These are phyloP conservation scores for Leucocoprinus sp. DNA, from an alignment of 768 basidiomycete species.

Conservation along the genomic window DNA sequence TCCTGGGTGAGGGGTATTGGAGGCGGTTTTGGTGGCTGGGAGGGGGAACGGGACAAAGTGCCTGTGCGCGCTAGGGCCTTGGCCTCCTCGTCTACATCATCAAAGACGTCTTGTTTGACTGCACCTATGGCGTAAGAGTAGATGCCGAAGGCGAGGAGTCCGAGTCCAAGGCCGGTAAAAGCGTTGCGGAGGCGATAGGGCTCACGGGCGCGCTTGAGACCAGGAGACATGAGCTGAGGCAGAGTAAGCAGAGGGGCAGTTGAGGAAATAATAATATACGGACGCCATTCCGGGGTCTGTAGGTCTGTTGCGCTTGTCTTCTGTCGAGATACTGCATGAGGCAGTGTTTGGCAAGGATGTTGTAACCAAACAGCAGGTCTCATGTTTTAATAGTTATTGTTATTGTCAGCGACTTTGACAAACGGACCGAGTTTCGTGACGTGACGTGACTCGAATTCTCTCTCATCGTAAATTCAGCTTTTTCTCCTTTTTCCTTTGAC, in stretches of 20 bases:
- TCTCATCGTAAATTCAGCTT: too few species aligned
- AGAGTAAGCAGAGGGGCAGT: background rate
- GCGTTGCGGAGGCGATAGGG: conserved; percentile 79
- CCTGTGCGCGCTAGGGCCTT: conserved; percentile 30
- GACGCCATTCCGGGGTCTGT: conserved; percentile 41
- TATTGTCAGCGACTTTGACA: background rate
- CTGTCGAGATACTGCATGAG: conserved; percentile 33
- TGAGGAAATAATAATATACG: background rate
- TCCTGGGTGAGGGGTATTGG: background rate
- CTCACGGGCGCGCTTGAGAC: conserved; percentile 78
- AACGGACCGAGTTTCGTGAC: background rate
- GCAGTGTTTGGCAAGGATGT: background rate
- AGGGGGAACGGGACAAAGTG: conserved; percentile 7
- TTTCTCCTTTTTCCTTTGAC: background rate
- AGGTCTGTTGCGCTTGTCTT: conserved; percentile 35
- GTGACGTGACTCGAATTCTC: conserved; percentile 7
- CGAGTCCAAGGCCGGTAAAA: conserved; percentile 63
- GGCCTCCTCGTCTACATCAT: conserved; percentile 78
- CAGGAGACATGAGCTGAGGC: conserved; percentile 72
- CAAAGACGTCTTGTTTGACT: conserved; percentile 90
- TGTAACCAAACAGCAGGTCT: background rate
- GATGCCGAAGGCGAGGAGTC: conserved; percentile 69
- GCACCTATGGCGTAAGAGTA: conserved; percentile 93
- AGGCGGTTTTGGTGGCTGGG: conserved; percentile 2
- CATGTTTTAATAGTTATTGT: too few species aligned